These are phyloP conservation scores for Nasturtium officinale DNA, from an alignment of 345 rosid genomes.

Conservation along the genomic window DNA sequence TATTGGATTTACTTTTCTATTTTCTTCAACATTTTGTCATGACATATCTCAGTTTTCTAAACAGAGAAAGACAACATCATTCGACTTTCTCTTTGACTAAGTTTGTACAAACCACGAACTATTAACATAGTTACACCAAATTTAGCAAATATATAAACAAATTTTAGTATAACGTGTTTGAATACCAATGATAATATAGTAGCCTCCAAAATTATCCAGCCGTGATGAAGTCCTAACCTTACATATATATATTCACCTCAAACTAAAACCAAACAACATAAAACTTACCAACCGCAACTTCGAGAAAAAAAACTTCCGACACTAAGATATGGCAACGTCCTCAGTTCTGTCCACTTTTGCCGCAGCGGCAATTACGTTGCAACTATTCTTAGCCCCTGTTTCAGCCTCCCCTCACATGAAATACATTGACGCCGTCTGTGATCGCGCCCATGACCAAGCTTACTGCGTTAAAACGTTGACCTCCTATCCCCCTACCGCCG, in stretches of 20 bases:
- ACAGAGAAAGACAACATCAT: conserved; percentile 10
- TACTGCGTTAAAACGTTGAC: conserved; percentile 38
- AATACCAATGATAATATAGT: conserved; percentile 15
- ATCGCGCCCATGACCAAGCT: conserved; percentile 33
- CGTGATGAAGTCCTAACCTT: neutral
- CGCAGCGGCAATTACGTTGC: conserved; percentile 31
- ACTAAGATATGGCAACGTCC: conserved; percentile 28
- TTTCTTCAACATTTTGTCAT: neutral
- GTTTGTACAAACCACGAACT: conserved; percentile 19
- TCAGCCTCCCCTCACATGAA: conserved; percentile 39
- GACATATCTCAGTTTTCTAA: conserved; percentile 2
- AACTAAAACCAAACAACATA: conserved; percentile 3
- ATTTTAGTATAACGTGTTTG: conserved; percentile 1
- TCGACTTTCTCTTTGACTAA: conserved; percentile 21
- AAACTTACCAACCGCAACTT: neutral
- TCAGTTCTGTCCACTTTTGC: conserved; percentile 19
- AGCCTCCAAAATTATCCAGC: conserved; percentile 21
- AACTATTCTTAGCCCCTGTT: conserved; percentile 19
- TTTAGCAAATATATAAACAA: neutral
- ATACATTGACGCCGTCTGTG: conserved; percentile 40
- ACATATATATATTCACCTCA: no score
- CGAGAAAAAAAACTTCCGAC: neutral
- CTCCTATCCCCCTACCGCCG: conserved; percentile 25
- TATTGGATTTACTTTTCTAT: neutral
- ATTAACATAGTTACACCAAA: neutral